Evolutionary conservation across 1,284 basidiomycete genomes (phyloP), one percentile per base, ranked within the genome.

Genomic region (Fomitopsis palustris): DNA sequence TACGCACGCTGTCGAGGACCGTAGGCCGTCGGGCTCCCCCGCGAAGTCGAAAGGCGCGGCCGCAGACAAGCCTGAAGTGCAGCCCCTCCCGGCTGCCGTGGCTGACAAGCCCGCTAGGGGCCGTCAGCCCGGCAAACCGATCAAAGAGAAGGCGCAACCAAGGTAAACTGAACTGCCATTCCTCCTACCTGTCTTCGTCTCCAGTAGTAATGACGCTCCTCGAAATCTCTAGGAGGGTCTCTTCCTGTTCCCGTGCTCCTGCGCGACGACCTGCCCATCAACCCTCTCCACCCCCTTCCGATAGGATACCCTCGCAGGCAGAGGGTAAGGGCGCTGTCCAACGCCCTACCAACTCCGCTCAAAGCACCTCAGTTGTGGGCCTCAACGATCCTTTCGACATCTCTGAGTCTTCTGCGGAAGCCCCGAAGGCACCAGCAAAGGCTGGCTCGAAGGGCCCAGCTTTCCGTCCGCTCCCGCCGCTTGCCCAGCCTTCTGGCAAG

Each of bases 351-450:
- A 76, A 67, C 29, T 64, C 62, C 12, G 17, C 29, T 16, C 33
- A 16, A 38, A 54, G 35, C 42, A 47, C 38, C 33, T n/a, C 57
- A 31, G 51, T 47, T 21, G 65, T 42, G 29, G 57, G 81, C 66
- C 74, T 75, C 47, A 83, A 82, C 64, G 84, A 88, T 68, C 85
- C 85, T 6, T 88, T 88, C 66, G 64, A 81, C 59, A 76, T 78
- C 58, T 74, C 61, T 42, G 66, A 70, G 49, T 53, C 54, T 42
- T 39, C 38, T 31, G 54, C 54, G 8, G 57, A 53, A 27, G 38
- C 42, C 33, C 51, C 47, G 55, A 75, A 76, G 53, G 68, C 70
- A 37, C 63, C 64, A 19, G 37, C 64, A 23, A 70, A 70, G 63
- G 52, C 60, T 19, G 62, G 61, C 55, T 54, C 67, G 53, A 74